Base-by-base conservation (phyloP, 345 rosid species). In the Nephelium lappaceum region DNA sequence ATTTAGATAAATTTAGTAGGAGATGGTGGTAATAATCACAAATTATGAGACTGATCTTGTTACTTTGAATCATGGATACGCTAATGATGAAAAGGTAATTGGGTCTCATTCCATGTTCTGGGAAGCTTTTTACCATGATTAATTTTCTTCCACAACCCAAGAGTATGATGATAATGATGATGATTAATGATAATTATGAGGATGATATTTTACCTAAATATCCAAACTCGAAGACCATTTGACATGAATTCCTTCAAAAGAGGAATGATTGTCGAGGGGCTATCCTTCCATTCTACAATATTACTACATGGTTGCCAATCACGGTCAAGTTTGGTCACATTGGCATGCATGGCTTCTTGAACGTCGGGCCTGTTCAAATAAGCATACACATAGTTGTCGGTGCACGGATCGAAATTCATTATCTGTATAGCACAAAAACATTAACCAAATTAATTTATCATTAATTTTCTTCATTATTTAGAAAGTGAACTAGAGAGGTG, bases 341-440 rank as follows among this genome's bases (percentile, higher is more conserved):
- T 95, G 53, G 97, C 98, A 75, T 95, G 98, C 67, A 95, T 73
- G n/a, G 90, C 97, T 64, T 79, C 84, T 84, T 95, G 98, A n/a
- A 93, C 98, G 7, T 92, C 93, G 0, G 83, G 83, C 43, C 88
- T 81, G 80, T 95, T 95, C 24, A 95, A 81, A 85, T 95, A 93
- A 11, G 92, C 91, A 38, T 84, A 65, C 41, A 90, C 93, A 24
- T 91, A 92, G 27, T 87, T 31, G 47, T 88, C 95, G 53, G 88
- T 86, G 85, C 98, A 95, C 0, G 97, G 95, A 58, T 93, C 95
- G 43, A 90, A 90, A 25, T 79, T 72, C 73, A 11, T 70, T 73
- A 89, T 77, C 95, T 90, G 83, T 72, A 24, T 11, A 24, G 19
- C 51, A 39, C 42, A 45, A n/a, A 55, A 39, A 60, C 4, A 60